Evolutionary conservation across 2,329 filamentous ascomycete genomes (phyloP).

Genomic region (Cladosporium austrohemisphaericum): DNA sequence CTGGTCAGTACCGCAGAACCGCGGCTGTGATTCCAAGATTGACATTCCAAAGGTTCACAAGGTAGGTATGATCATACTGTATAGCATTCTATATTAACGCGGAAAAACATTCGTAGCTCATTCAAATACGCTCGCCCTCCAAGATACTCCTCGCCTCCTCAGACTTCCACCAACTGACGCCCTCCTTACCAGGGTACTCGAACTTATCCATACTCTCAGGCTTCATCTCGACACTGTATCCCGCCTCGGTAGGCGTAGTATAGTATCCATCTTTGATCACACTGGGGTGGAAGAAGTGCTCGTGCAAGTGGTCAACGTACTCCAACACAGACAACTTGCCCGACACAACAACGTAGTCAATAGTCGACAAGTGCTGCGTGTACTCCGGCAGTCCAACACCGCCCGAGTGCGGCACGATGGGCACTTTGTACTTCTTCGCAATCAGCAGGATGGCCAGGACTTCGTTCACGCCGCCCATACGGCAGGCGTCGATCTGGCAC

Average conservation of each 20-base stretch:
- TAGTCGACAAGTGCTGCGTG: constrained; percentile 86
- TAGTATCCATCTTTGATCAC: constrained; percentile 83
- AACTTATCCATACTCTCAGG: constrained; percentile 77
- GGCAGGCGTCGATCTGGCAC: constrained; percentile 86
- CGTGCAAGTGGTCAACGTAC: constrained; percentile 89
- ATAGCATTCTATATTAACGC: background rate
- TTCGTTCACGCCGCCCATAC: constrained; percentile 86
- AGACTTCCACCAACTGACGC: constrained; percentile 80
- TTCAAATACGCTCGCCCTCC: constrained; percentile 44
- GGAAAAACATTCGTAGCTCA: background rate
- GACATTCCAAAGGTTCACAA: too few relatives aligned
- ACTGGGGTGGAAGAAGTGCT: constrained; percentile 82
- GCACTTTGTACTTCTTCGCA: constrained; percentile 73
- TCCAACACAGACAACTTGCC: constrained; percentile 75
- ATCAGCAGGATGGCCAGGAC: constrained; percentile 85
- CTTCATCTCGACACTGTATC: constrained; percentile 95
- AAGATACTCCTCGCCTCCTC: constrained; percentile 74
- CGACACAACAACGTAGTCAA: constrained; percentile 84
- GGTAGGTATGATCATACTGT: background rate
- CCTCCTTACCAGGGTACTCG: constrained; percentile 70
- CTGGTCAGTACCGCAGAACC: too few relatives aligned
- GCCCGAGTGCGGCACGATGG: constrained; percentile 83
- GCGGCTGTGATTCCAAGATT: too few relatives aligned
- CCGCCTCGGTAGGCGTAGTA: constrained; percentile 75
- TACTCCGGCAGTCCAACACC: constrained; percentile 91